Evolutionary conservation across 257 asterid species (phyloP).

Genomic region (Leonotis leonurus): DNA sequence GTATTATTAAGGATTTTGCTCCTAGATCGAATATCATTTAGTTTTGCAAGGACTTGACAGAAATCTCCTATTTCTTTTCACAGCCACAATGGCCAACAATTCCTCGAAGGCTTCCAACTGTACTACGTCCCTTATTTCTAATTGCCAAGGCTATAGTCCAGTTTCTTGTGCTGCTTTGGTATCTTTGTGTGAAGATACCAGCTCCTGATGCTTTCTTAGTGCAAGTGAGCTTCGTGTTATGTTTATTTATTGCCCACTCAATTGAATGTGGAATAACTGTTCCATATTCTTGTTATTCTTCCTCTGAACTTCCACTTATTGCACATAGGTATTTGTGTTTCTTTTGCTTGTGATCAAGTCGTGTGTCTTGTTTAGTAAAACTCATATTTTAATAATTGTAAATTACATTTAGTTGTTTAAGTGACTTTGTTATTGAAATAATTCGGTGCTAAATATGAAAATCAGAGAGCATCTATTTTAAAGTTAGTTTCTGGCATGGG

Average conservation of each 20-base stretch:
- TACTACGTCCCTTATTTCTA: constrained; percentile 73
- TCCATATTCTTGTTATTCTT: constrained; percentile 3
- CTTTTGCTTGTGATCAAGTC: no score
- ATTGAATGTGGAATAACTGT: not conserved
- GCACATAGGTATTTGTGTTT: not conserved
- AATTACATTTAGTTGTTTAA: no score
- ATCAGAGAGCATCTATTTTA: no score
- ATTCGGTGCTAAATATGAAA: no score
- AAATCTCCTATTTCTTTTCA: constrained; percentile 10
- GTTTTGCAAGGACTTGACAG: constrained; percentile 15
- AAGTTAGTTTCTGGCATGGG: not conserved
- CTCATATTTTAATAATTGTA: no score
- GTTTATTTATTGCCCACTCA: not conserved
- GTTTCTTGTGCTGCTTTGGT: constrained; percentile 84
- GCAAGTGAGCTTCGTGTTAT: constrained; percentile 59
- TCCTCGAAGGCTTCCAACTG: constrained; percentile 54
- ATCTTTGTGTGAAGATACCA: constrained; percentile 73
- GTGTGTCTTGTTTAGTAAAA: no score
- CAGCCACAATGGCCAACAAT: constrained; percentile 79
- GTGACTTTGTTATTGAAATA: no score
- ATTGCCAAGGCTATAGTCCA: constrained; percentile 72
- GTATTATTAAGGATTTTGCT: constrained; percentile 35
- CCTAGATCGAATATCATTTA: constrained; percentile 6
- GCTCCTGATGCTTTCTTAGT: constrained; percentile 86
- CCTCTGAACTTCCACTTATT: not conserved